These are phyloP conservation scores for Breynia disticha DNA, from an alignment of 441 rosid species.

Conservation along the genomic window DNA sequence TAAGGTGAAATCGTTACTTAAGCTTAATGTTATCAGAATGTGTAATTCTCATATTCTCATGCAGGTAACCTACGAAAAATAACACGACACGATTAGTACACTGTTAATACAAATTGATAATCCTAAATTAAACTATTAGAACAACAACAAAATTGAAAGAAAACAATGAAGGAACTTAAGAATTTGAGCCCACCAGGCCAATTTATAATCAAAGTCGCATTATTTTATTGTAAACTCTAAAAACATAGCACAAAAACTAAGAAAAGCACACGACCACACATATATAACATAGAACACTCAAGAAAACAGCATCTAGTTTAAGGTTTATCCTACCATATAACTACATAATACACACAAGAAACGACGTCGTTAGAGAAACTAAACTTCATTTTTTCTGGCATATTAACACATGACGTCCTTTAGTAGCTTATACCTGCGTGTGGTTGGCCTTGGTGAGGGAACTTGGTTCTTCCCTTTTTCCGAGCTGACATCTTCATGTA, in stretches of 20 bases:
- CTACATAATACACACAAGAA: conserved; percentile 2
- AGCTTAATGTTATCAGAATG: too few species aligned
- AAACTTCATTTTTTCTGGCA: neutral
- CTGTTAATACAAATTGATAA: too few species aligned
- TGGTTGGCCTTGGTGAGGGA: conserved; percentile 69
- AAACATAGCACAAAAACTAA: conserved; percentile 1
- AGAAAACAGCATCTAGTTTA: too few species aligned
- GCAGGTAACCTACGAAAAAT: too few species aligned
- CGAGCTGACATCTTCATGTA: conserved; percentile 30
- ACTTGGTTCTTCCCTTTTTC: conserved; percentile 44
- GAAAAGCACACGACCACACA: neutral
- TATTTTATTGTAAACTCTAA: conserved; percentile 27
- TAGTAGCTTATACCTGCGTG: conserved; percentile 98
- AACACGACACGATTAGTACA: too few species aligned
- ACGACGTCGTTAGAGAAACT: neutral
- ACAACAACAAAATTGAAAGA: neutral
- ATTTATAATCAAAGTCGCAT: conserved; percentile 9
- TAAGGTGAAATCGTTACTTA: too few species aligned
- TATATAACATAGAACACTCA: too few species aligned
- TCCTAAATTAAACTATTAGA: too few species aligned
- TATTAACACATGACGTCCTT: conserved; percentile 88
- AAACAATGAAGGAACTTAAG: conserved; percentile 12
- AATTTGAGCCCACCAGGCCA: conserved; percentile 21
- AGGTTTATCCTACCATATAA: too few species aligned
- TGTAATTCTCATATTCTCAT: too few species aligned